phyloP scores from a whole-genome alignment of 2,329 filamentous ascomycete genomes.

The Achaetomium macrosporum region DNA sequence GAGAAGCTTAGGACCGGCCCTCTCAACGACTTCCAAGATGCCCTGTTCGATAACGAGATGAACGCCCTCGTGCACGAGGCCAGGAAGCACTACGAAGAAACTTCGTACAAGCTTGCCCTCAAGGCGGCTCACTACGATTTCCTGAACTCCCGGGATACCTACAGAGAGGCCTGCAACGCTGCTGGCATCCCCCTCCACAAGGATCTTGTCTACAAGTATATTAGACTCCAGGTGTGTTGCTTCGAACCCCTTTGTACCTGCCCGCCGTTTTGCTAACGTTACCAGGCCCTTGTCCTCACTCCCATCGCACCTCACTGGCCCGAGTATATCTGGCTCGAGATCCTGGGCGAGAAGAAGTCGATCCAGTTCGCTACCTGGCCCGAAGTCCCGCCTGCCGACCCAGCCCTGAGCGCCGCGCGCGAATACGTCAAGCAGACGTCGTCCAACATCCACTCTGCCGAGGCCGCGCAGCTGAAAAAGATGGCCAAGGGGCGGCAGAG shows the following conservation, averaged over 20 bases:
- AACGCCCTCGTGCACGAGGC: constrained; percentile 76
- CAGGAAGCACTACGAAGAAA: constrained; percentile 69
- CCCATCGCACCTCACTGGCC: constrained; percentile 90
- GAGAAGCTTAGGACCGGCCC: constrained; percentile 68
- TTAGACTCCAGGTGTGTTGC: constrained; percentile 51
- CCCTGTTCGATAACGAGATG: constrained; percentile 89
- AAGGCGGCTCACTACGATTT: constrained; percentile 88
- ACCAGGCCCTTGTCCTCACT: constrained; percentile 52
- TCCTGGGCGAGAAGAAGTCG: constrained; percentile 68
- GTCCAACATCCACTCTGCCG: constrained; percentile 78
- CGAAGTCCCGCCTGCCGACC: constrained; percentile 57
- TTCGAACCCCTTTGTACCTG: too few species aligned
- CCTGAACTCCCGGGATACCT: constrained; percentile 79
- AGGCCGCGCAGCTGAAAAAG: constrained; percentile 78
- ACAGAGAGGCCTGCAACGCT: constrained; percentile 66
- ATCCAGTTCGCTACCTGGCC: constrained; percentile 79
- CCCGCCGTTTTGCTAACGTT: too few species aligned
- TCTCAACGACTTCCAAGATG: constrained; percentile 74
- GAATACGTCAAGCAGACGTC: constrained; percentile 62
- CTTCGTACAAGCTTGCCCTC: constrained; percentile 79
- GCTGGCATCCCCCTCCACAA: constrained; percentile 82
- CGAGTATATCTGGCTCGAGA: constrained; percentile 90
- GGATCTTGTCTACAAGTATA: constrained; percentile 70
- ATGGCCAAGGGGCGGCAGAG: constrained; percentile 86
- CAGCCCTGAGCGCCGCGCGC: constrained; percentile 67